phyloP scores from a whole-genome alignment of 140 eudicot species.

The Senecio squalidus region DNA sequence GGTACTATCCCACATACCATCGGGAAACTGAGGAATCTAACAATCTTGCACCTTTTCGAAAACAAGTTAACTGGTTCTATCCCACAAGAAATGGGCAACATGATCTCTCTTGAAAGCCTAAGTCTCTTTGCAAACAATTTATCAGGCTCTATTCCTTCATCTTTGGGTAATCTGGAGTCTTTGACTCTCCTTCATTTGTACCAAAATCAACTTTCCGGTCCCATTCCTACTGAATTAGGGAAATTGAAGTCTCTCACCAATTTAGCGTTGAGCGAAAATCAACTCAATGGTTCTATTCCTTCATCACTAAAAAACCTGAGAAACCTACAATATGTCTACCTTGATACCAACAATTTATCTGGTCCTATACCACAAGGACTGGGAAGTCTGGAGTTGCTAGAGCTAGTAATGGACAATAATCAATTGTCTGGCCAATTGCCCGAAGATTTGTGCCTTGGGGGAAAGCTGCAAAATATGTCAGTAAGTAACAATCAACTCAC shows the following conservation, averaged over 20 bases:
- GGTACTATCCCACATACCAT: constrained; percentile 27
- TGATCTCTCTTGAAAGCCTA: constrained; percentile 7
- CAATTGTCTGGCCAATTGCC: constrained; percentile 28
- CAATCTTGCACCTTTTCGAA: neutral
- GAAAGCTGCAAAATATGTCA: constrained; percentile 3
- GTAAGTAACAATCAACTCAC: constrained; percentile 2
- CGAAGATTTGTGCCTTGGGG: constrained; percentile 3
- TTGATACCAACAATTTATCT: constrained; percentile 3
- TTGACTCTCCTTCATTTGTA: constrained; percentile 4
- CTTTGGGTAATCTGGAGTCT: neutral
- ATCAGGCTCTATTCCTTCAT: constrained; percentile 5
- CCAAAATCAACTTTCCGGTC: constrained; percentile 6
- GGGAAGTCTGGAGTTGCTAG: neutral
- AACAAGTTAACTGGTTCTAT: constrained; percentile 16
- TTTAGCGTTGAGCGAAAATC: constrained; percentile 10
- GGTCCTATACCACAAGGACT: constrained; percentile 15
- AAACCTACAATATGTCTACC: neutral
- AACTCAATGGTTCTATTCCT: constrained; percentile 26
- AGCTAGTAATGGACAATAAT: constrained; percentile 11
- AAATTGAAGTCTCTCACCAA: constrained; percentile 1
- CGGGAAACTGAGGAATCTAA: constrained; percentile 10
- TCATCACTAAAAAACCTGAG: constrained; percentile 6
- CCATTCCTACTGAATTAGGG: constrained; percentile 22
- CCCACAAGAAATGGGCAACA: constrained; percentile 19
- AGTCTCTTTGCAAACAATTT: constrained; percentile 7